Evolutionary conservation across 495 filamentous ascomycete species (phyloP).

Genomic region (Podospora pseudopauciseta): DNA sequence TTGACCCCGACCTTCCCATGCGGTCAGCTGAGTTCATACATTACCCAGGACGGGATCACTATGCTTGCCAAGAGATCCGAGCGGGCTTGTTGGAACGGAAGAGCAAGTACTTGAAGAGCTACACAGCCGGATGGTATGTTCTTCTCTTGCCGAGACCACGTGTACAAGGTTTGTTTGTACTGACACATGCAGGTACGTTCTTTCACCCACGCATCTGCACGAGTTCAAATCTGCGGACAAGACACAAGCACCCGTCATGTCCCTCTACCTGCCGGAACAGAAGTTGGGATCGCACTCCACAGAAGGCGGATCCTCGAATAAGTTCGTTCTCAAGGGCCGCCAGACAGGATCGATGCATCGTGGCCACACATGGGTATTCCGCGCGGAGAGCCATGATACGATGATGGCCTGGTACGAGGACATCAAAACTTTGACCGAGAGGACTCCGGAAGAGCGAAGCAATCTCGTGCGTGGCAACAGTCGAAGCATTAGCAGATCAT

Average conservation of each 20-base stretch:
- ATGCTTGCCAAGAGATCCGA: slow-evolving; percentile 78
- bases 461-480: slow-evolving; percentile 78
- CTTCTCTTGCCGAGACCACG: slow-evolving; percentile 1
- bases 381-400: slow-evolving; percentile 88
- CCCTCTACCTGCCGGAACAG: slow-evolving; percentile 88
- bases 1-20: slow-evolving; percentile 77
- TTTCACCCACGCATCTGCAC: slow-evolving; percentile 94
- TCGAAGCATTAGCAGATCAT: slow-evolving; percentile 68
- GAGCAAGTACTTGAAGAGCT: slow-evolving; percentile 98
- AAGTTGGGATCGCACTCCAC: slow-evolving; percentile 90
- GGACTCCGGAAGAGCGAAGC: slow-evolving; percentile 82
- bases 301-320: slow-evolving; percentile 84
- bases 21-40: slow-evolving; percentile 77
- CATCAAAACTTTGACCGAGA: slow-evolving; percentile 80
- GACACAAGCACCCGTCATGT: slow-evolving; percentile 78
- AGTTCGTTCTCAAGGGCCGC: slow-evolving; percentile 94
- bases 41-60: slow-evolving; percentile 90
- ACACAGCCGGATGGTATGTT: slow-evolving; percentile 89
- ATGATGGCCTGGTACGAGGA: slow-evolving; percentile 98
- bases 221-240: slow-evolving; percentile 90
- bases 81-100: slow-evolving; percentile 92
- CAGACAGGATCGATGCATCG: slow-evolving; percentile 92
- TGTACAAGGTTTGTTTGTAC: slow-evolving; percentile 12
- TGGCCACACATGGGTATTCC: slow-evolving; percentile 96
- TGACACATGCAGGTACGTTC: slow-evolving; percentile 73